These are phyloP conservation scores for Metschnikowia baotianmanensis DNA, from an alignment of 805 yeast genomes.

Conservation along the genomic window DNA sequence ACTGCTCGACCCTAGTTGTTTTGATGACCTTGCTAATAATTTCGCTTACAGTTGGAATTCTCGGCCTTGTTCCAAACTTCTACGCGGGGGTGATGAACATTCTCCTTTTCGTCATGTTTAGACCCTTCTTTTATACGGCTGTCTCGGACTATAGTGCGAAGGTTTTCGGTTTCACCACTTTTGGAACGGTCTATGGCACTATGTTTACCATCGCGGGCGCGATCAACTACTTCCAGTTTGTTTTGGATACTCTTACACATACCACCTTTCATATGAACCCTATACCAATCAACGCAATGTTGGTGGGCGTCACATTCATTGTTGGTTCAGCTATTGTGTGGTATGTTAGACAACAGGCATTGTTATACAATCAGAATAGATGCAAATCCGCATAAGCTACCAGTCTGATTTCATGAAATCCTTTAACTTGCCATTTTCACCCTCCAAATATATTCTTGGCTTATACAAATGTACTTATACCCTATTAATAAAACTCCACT, in stretches of 20 bases:
- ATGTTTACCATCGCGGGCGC: conserved; percentile 53
- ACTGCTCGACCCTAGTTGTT: conserved; percentile 46
- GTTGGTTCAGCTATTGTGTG: conserved; percentile 42
- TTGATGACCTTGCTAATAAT: conserved; percentile 38
- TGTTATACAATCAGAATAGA: not conserved
- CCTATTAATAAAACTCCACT: too few relatives aligned
- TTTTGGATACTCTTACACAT: conserved; percentile 50
- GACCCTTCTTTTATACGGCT: conserved; percentile 60
- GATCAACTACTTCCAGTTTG: conserved; percentile 47
- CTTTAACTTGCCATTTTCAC: too few relatives aligned
- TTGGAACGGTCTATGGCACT: conserved; percentile 59
- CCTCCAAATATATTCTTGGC: too few relatives aligned
- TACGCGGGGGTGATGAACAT: conserved; percentile 45
- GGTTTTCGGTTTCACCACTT: conserved; percentile 60
- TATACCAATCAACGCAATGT: conserved; percentile 44
- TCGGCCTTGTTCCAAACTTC: conserved; percentile 45
- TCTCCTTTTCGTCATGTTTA: conserved; percentile 47
- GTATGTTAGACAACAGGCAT: conserved; percentile 31
- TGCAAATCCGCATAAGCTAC: too few relatives aligned
- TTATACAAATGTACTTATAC: too few relatives aligned
- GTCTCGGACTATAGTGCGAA: conserved; percentile 59
- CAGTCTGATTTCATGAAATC: too few relatives aligned
- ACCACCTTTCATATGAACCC: conserved; percentile 54
- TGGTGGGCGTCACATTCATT: conserved; percentile 39
- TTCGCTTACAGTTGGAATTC: conserved; percentile 46